Base-by-base conservation (phyloP, 2,329 filamentous ascomycete genomes). In the Plenodomus tracheiphilus region DNA sequence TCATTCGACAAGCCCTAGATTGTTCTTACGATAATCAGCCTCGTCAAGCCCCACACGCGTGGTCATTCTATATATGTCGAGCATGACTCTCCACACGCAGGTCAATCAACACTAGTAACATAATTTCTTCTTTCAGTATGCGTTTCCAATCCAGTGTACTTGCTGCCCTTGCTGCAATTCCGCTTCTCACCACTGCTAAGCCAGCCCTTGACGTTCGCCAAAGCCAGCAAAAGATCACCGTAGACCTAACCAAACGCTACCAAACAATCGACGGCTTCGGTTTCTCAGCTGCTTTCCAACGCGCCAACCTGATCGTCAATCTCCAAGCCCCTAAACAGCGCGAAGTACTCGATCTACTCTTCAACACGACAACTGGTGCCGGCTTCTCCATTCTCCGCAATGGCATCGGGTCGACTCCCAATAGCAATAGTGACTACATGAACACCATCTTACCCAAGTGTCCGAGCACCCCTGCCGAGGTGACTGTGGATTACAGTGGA, bases 311-410 rank as follows among this genome's bases (percentile, higher is more conserved):
- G 25, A 71, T 78, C 60, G 72, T 74, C 41, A 74, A 74, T 53
- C 64, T 74, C 1, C 52, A 72, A 18, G 5, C 22, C 10, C 22
- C 22, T 13, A 75, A 76, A 58, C 75, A 75, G 59, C 66, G 70
- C 10, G 62, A 72, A 53, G 64, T 75, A 1, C 60, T 79, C 3
- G 72, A 79, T 51, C 61, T 77, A 9, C 71, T 78, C 22, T 78
- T 78, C 66, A 78, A 75, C 58, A 73, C 67, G 6, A 76, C 73
- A 1, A 69, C 70, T 2, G 75, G 75, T 1, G 75, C 77, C 0
- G 75, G 76, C 0, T 71, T 78, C 51, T 71, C 69, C 18, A 78
- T 79, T 47, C 54, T 79, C 19, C 72, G 76, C 37, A 78, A 77
- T 59, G 74, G 76, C 17, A 76, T 79, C 58, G 76, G 77, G 1